A percentile compares a stretch with the other conserved stretches of the same genome.
phyloP scores from a whole-genome alignment of 2,329 filamentous ascomycete species.

The Diaporthe helianthi region DNA sequence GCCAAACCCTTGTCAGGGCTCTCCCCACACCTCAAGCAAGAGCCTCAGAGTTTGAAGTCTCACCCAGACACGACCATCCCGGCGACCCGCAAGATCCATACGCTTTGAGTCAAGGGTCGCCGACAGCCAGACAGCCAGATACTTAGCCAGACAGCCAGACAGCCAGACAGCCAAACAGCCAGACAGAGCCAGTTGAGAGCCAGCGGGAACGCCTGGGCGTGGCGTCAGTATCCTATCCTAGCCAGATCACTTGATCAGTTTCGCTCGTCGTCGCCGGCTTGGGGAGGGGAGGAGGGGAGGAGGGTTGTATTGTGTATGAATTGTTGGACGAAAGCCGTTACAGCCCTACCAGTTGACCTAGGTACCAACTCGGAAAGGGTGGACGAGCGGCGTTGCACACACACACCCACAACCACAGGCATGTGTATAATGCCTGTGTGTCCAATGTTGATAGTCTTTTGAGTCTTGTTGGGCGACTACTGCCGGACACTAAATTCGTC shows the following conservation, averaged over 20 bases:
- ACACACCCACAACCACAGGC: background rate
- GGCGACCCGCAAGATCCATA: slow-evolving; percentile 20
- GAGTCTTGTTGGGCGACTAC: slow-evolving; percentile 23
- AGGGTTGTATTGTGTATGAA: too few species aligned
- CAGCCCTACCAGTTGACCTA: too few species aligned
- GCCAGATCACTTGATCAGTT: slow-evolving; percentile 13
- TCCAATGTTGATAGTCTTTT: background rate
- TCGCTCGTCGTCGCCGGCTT: slow-evolving; percentile 16
- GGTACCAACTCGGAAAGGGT: slow-evolving; percentile 2
- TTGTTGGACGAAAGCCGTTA: background rate
- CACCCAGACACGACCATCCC: slow-evolving; percentile 33
- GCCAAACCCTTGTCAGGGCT: slow-evolving; percentile 28
- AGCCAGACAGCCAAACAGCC: background rate
- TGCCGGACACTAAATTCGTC: slow-evolving; percentile 21
- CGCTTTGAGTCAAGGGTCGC: slow-evolving; percentile 30
- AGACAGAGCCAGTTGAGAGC: background rate
- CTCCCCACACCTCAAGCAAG: slow-evolving; percentile 29
- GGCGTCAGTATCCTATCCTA: slow-evolving; percentile 28
- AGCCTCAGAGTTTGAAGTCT: slow-evolving; percentile 33
- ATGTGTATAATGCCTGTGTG: background rate
- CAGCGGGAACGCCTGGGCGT: slow-evolving; percentile 28
- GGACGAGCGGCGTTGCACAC: too few species aligned
- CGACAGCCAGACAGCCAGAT: background rate
- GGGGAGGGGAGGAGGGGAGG: background rate
- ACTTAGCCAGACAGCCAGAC: too few species aligned